Evolutionary conservation across 345 rosid genomes (phyloP).

Genomic region (Arabis alpina): DNA sequence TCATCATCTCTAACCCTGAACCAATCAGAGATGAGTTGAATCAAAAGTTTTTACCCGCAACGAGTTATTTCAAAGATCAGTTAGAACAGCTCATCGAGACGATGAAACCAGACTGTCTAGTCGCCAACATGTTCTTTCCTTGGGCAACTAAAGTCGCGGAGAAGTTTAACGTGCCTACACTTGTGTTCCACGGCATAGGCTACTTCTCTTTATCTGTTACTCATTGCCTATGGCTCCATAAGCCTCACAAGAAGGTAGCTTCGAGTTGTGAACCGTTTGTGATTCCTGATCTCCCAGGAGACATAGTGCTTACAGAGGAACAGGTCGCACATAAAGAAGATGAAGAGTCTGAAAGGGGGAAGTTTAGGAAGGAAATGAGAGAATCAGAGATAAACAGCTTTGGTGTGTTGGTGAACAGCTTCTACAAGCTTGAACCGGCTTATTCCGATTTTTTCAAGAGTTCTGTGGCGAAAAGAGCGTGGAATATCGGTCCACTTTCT

Average conservation of each 20-base stretch:
- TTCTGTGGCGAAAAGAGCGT: conserved; percentile 51
- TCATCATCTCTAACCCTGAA: conserved; percentile 1
- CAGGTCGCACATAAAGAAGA: conserved; percentile 29
- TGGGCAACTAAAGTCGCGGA: conserved; percentile 60
- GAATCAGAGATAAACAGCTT: conserved; percentile 58
- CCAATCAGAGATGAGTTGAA: conserved; percentile 20
- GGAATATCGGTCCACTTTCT: conserved; percentile 68
- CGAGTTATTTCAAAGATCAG: conserved; percentile 47
- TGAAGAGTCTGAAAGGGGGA: conserved; percentile 30
- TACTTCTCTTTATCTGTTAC: conserved; percentile 47
- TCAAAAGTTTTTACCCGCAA: conserved; percentile 42
- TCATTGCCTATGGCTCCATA: conserved; percentile 40
- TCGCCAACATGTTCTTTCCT: conserved; percentile 64
- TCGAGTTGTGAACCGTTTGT: conserved; percentile 54
- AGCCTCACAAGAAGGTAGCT: conserved; percentile 47
- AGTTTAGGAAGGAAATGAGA: conserved; percentile 18
- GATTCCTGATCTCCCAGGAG: conserved; percentile 58
- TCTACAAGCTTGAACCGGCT: conserved; percentile 69
- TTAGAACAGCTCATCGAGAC: conserved; percentile 49
- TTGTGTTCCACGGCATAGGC: conserved; percentile 58
- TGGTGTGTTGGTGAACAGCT: conserved; percentile 71
- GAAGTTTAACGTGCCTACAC: conserved; percentile 57
- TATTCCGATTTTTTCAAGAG: conserved; percentile 54
- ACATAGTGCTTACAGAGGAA: conserved; percentile 47
- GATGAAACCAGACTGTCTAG: conserved; percentile 52